Conservation (phyloP, 2,329 filamentous ascomycete species). For the Fusarium subtropicale region DNA sequence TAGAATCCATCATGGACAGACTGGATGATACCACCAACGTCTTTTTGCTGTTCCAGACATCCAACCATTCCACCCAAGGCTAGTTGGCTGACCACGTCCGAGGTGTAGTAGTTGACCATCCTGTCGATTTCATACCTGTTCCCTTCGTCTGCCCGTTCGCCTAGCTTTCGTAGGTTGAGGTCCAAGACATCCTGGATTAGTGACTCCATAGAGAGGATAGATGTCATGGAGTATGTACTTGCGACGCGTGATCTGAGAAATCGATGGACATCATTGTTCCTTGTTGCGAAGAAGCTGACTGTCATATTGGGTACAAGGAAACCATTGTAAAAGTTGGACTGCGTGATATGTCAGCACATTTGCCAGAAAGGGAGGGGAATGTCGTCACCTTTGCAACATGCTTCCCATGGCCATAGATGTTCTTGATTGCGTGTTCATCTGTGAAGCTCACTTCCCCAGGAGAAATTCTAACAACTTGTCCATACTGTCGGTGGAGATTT, state of each 20-base stretch:
- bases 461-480: conserved; percentile 22
- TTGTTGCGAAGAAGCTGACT: conserved; percentile 21
- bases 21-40: conserved; percentile 23
- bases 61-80: conserved; percentile 26
- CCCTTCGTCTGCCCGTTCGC: background rate
- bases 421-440: background rate
- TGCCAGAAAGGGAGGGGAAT: rapidly evolving
- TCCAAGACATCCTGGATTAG: conserved; percentile 21
- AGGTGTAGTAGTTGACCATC: conserved; percentile 24
- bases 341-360: background rate
- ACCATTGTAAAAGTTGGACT: conserved; percentile 19
- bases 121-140: background rate
- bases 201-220: conserved; percentile 19
- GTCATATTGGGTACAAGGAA: conserved; percentile 28
- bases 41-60: conserved; percentile 18
- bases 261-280: conserved; percentile 15
- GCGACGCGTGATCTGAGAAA: conserved; percentile 21
- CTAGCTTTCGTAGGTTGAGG: conserved; percentile 12
- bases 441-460: conserved; percentile 25
- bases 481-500: conserved; percentile 10
- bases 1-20: conserved; percentile 31
- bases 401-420: conserved; percentile 20
- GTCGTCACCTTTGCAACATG: conserved; percentile 2
- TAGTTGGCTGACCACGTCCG: conserved; percentile 16
- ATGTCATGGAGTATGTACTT: conserved; percentile 25